Percentiles rank a stretch among this genome's conserved stretches.
Conservation (phyloP, 2,329 filamentous ascomycete genomes). For the Mollisia scopiformis region DNA sequence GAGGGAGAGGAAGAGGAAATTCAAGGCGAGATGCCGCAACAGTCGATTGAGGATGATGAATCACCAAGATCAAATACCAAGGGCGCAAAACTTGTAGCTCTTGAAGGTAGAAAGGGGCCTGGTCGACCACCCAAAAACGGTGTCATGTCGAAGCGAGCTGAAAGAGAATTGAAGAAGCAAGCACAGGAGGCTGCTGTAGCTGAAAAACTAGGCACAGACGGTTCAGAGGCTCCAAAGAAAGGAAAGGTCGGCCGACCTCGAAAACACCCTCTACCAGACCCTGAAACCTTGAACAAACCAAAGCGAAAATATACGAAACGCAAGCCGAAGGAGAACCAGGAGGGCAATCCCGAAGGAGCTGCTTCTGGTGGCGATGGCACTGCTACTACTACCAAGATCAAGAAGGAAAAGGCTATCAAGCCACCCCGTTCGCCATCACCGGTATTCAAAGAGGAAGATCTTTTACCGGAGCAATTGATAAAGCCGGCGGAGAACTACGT, state of each 20-base stretch:
- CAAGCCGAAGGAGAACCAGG: constrained; percentile 52
- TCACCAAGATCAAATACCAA: background rate
- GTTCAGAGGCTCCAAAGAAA: background rate
- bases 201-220: constrained; percentile 42
- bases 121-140: constrained; percentile 84
- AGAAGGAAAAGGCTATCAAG: constrained; percentile 54
- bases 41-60: constrained; percentile 10
- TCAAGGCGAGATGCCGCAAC: constrained; percentile 7
- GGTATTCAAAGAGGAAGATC: constrained; percentile 53
- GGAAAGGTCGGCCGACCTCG: constrained; percentile 64
- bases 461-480: constrained; percentile 74
- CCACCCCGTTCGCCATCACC: constrained; percentile 53
- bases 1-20: constrained; percentile 20
- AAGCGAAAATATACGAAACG: constrained; percentile 70
- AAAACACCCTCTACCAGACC: constrained; percentile 64
- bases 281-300: constrained; percentile 55
- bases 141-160: constrained; percentile 79
- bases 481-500: constrained; percentile 65
- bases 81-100: background rate
- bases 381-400: constrained; percentile 56
- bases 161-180: constrained; percentile 44
- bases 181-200: constrained; percentile 48
- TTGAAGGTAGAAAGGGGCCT: constrained; percentile 59
- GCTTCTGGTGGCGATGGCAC: constrained; percentile 46
- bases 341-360: constrained; percentile 52